Evolutionary conservation across 192 early-diverging fungal species (phyloP), one percentile per base, ranked within the genome.

Genomic region (Coemansia sp.): DNA sequence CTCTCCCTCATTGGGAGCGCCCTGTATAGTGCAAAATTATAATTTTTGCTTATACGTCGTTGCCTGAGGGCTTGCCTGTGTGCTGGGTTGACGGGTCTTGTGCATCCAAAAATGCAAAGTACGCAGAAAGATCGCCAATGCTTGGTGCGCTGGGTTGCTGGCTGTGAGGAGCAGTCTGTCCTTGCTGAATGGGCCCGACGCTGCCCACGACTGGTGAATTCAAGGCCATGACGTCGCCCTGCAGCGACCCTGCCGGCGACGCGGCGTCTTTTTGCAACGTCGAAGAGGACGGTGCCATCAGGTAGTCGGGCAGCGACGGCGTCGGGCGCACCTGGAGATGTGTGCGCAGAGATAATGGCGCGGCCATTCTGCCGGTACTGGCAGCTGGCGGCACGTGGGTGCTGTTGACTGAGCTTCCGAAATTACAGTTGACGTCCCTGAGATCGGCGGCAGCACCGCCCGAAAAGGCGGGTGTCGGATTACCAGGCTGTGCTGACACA

Each of bases 51-150:
- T 17, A 56, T 3, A 21, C n/a, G 14, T 35, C 22, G 60, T 38
- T 19, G 32, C 38, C 61, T 12, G 66, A 39, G 27, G 52, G 47
- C 48, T 22, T 53, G 62, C 37, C 35, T 27, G 60, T 32, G 19
- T 49, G 25, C 68, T 41, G 56, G 47, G 17, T 38, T 5, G 60
- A 37, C 10, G 50, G 63, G 29, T 56, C 43, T 24, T 64, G 66
- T 19, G 70, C 56, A 25, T 70, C 71, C 32, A 68, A 49, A 62
- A 73, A 73, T 27, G 76, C 52, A 55, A 79, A 67, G 53, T 67
- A 79, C 21, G 67, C 56, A 25, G 71, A 73, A 37, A 79, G 62
- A 60, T 79, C 76, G 56, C 60, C 63, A 49, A 58, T 66, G 68
- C 65, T 68, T 35, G 67, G 62, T 7, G 63, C 54, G 5, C 24